A percentile compares a stretch with the other conserved stretches of the same genome.
Evolutionary conservation across 208 protist genomes (phyloP).

Genomic region (Leishmania martiniquensis): DNA sequence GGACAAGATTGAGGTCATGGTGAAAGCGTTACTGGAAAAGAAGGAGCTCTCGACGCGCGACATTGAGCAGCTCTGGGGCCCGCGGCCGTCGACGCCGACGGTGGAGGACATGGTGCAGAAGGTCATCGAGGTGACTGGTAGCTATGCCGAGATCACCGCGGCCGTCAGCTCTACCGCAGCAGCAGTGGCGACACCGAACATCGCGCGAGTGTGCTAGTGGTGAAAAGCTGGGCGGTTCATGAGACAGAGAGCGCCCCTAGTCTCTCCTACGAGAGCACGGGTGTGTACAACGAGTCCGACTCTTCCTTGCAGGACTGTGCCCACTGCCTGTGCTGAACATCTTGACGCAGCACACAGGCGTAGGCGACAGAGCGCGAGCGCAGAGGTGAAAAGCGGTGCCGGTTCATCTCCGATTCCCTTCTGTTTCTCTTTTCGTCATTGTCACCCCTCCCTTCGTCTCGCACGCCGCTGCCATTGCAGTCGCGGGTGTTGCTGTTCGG

Average conservation of each 20-base stretch:
- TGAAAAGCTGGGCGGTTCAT: not conserved
- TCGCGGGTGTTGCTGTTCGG: not conserved
- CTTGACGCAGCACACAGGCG: not conserved
- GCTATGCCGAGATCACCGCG: slow-evolving; percentile 7
- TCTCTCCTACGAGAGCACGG: not conserved
- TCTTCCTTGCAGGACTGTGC: not conserved
- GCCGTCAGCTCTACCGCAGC: slow-evolving; percentile 17
- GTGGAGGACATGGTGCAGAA: slow-evolving; percentile 53
- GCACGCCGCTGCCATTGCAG: not conserved
- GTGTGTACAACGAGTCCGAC: no score
- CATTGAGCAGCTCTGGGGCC: slow-evolving; percentile 77
- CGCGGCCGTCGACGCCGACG: slow-evolving; percentile 67
- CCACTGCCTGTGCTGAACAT: not conserved
- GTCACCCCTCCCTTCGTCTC: not conserved
- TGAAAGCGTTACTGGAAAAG: slow-evolving; percentile 65
- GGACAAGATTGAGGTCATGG: slow-evolving; percentile 64
- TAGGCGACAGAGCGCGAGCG: no score
- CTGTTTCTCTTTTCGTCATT: not conserved
- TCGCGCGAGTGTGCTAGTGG: not conserved
- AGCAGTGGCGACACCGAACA: not conserved
- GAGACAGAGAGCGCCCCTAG: not conserved
- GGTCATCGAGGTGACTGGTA: slow-evolving; percentile 18
- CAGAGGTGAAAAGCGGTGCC: not conserved
- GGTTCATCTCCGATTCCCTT: not conserved
- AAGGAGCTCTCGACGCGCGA: slow-evolving; percentile 79